Conservation (phyloP, 208 protist species). For the Angomonas ambiguus region DNA sequence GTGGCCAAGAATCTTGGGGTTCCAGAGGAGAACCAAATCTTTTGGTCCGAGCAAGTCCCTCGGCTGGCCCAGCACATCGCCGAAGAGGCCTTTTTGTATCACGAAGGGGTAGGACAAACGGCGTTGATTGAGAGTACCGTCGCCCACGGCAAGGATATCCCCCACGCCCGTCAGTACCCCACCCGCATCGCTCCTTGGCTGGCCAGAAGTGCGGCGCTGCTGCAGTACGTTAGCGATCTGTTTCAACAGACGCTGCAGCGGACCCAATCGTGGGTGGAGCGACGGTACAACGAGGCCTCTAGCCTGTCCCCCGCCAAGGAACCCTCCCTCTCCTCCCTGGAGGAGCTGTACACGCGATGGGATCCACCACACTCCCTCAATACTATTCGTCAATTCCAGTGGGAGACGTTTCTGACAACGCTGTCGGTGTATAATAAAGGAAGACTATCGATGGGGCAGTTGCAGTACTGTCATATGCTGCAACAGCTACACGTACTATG, state of each 20-base stretch:
- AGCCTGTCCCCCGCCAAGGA: not conserved
- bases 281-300: not conserved
- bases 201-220: not conserved
- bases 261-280: not conserved
- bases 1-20: not conserved
- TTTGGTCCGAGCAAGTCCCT: not conserved
- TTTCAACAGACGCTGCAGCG: not conserved
- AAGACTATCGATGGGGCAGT: not conserved
- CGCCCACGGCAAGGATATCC: not conserved
- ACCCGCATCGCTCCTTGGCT: not conserved
- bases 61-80: not conserved
- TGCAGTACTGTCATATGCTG: constrained; percentile 1
- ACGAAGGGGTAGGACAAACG: not conserved
- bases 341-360: not conserved
- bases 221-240: not conserved
- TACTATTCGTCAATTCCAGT: not conserved
- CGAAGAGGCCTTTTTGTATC: not conserved
- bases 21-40: not conserved
- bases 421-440: not conserved
- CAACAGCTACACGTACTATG: constrained; percentile 1
- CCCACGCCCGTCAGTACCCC: not conserved
- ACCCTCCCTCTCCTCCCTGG: not conserved
- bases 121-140: not conserved
- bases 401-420: not conserved
- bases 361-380: not conserved